Evolutionary conservation across 495 filamentous ascomycete species (phyloP), one percentile per base, ranked within the genome.

Genomic region (Aspergillus mulundensis): DNA sequence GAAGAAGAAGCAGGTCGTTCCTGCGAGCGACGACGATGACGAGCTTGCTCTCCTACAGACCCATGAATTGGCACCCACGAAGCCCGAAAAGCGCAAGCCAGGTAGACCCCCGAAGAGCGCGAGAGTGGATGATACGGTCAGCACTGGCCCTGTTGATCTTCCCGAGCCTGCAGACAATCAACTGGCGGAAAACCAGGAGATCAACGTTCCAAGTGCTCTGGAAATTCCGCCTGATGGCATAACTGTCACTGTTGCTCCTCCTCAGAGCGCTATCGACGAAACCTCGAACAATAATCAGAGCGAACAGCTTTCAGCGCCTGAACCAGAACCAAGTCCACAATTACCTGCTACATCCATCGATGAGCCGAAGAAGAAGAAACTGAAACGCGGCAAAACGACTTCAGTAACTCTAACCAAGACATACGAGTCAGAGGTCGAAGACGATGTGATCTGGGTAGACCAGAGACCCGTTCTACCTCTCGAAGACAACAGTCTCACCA

Each of bases 381-480:
- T 67, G 10, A 77, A 75, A 54, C 65, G 70, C 39, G 66, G 66
- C 45, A 77, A 76, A 53, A 70, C 70, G 4, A 69, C 72, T 0
- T 70, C 71, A 7, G 54, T 58, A 7, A 61, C 64, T 16, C 59
- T 66, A 0, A 53, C 61, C 10, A 75, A 68, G 49, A 52, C 67
- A 6, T 62, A 53, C 30, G 54, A 62, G n/a, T 53, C 66, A 5
- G 69, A 64, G 36, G 46, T 65, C 24, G 70, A 72, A 38, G 66
- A 67, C 24, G 70, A 73, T 47, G 65, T 76, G 8, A 69, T 71
- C 19, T 75, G 72, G 66, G 53, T 78, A 0, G 73, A 75, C 12
- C 66, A 73, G 15, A 62, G 61, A 7, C 65, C 67, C 7, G 48
- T 51, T 16, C 47, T 41, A 23, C 4, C 48, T 34, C 21, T 32